phyloP scores from a whole-genome alignment of 2,329 filamentous ascomycete species.

The Sordariomycetes sp. region DNA sequence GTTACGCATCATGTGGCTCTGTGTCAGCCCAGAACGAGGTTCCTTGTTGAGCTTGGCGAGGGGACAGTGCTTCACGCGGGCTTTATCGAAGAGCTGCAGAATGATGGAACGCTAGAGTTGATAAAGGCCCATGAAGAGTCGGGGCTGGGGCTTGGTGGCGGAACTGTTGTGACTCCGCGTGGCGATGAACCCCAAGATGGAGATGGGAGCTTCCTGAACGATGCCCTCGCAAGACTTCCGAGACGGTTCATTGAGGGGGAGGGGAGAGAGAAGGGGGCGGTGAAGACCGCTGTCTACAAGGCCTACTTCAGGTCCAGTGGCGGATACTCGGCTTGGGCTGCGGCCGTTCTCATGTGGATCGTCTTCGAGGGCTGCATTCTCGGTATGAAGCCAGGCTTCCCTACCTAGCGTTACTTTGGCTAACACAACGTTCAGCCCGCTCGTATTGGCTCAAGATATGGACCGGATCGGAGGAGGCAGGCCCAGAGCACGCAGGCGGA shows the following conservation, averaged over 20 bases:
- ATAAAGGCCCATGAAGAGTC: conserved; percentile 44
- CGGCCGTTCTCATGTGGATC: conserved; percentile 40
- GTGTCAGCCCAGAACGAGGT: conserved; percentile 58
- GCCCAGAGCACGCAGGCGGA: not conserved
- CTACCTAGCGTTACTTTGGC: not conserved
- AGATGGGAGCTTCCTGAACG: conserved; percentile 29
- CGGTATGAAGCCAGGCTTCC: conserved; percentile 18
- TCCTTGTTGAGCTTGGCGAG: conserved; percentile 59
- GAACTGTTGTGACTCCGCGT: not conserved
- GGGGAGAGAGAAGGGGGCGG: conserved; percentile 53
- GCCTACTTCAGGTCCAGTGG: conserved; percentile 56
- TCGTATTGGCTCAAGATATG: conserved; percentile 54
- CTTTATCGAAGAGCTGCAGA: conserved; percentile 47
- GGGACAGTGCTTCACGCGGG: conserved; percentile 53
- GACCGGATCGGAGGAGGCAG: conserved; percentile 31
- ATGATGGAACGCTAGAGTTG: conserved; percentile 38
- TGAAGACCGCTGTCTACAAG: conserved; percentile 53
- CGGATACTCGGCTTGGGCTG: conserved; percentile 44
- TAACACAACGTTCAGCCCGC: conserved; percentile 21
- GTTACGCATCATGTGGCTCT: conserved; percentile 31
- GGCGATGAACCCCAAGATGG: conserved; percentile 20
- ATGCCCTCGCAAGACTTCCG: conserved; percentile 37
- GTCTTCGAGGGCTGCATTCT: conserved; percentile 39
- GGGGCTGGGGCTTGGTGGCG: conserved; percentile 7
- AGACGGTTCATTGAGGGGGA: conserved; percentile 68